Evolutionary conservation across 2,329 filamentous ascomycete species (phyloP), one percentile per base, ranked within the genome.

Genomic region (Emericellopsis cladophorae): DNA sequence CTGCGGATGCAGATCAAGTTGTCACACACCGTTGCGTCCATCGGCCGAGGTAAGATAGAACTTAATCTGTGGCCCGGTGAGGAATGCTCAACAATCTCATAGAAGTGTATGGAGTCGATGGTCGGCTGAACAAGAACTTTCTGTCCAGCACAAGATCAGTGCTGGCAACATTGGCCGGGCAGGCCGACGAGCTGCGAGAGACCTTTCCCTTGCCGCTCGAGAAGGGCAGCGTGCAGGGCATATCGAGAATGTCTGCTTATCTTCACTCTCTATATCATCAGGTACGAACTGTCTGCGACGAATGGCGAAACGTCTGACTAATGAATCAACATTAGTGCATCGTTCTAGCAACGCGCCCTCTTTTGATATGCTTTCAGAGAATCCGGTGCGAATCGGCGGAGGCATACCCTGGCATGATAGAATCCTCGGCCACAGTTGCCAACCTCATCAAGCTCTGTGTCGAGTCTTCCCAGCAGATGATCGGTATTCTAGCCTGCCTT

Each of bases 401-500:
- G 5, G 44, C 49, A 2, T 54, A 48, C 32, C 37, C 50, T 0
- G 48, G 51, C 22, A 45, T 47, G 0, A 67, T 72, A 1, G 54
- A 54, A 8, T 71, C 67, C 18, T 54, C 54, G 7, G 47, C 49
- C 42, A 56, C 51, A 10, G 49, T 58, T n/a, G 52, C 52, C 40
- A 59, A 56, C 36, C 42, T 60, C 24, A 47, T 58, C 37, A 54
- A 56, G 36, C 55, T 59, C 51, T 56, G 56, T 23, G 49, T 60
- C 42, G 57, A 60, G 36, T 59, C 57, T 14, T 57, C 55, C 2
- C 48, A 53, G 14, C 52, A 57, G 41, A 55, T 48, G 49, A 51
- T 59, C 35, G 49, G 57, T 2, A 60, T 72, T 21, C 59, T 72
- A 2, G 56, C 56, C 40, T 60, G 56, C 31, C 51, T 72, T 21